Base-by-base conservation (phyloP, 2,329 filamentous ascomycete genomes). In the Aspergillus felis region DNA sequence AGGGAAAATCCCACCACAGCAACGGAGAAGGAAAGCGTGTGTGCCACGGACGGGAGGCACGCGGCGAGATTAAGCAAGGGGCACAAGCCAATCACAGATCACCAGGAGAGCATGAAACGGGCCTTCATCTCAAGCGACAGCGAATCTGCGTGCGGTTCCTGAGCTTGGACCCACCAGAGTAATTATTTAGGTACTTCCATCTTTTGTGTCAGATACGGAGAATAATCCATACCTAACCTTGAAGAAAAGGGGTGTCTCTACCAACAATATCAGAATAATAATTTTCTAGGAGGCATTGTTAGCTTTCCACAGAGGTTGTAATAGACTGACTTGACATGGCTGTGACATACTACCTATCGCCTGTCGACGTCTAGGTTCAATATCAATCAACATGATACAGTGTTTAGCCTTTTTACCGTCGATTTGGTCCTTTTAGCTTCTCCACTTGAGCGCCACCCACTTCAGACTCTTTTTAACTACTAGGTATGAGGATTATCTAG, bases 141-240 rank as follows among this genome's bases (percentile, higher is more conserved):
- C 57, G 22, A 58, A 60, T 55, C 49, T 56, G 53, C 48, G 55
- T 38, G 53, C 48, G 52, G 56, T 56, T 50, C 52, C 56, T 50
- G 54, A 22, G 54, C 38, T 51, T 47, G 54, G 50, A 14, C 57
- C 59, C 59, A 61, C 59, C 29, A 14, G 2, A 12, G 14, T 28
- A 32, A 14, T 35, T 54, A n/a, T n/a, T n/a, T n/a, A n/a, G n/a
- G n/a, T 57, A 51, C 47, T n/a, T 55, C 51, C 41, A 57, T 50
- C 38, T 9, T 51, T 10, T 54, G 24, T 42, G 10, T 32, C 20
- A 17, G 14, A 6, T 38, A 17, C 32, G 14, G 32, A 38, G 32
- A 38, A 38, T 38, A 38, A 17, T 38, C 32, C 14, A 35, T 17
- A 5, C 25, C 25, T 25, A 7, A 5, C 25, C 25, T 25, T 25